Percentiles rank a stretch among this genome's conserved stretches.
phyloP scores from a whole-genome alignment of 2,329 filamentous ascomycete species.

The Aureobasidium sp. region DNA sequence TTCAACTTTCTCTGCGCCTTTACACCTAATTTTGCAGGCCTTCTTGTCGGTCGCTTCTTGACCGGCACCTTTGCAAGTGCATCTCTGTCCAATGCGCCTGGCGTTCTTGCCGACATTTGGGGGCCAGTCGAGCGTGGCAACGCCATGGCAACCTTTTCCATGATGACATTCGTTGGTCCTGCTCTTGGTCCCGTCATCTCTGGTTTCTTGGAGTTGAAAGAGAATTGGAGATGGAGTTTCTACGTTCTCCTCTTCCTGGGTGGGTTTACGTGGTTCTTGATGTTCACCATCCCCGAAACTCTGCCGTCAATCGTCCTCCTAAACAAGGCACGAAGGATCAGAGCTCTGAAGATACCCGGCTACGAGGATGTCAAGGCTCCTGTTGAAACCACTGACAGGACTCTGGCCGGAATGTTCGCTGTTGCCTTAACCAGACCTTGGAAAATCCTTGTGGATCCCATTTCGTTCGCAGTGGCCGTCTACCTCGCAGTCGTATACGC shows the following conservation, averaged over 20 bases:
- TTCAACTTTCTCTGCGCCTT: constrained; percentile 51
- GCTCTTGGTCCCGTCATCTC: constrained; percentile 49
- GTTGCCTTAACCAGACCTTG: constrained; percentile 49
- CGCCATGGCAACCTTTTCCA: constrained; percentile 48
- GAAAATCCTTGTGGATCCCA: constrained; percentile 49
- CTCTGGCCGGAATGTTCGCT: constrained; percentile 42
- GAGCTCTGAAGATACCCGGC: constrained; percentile 42
- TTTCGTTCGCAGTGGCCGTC: constrained; percentile 46
- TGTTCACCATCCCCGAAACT: constrained; percentile 56
- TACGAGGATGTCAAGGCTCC: constrained; percentile 48
- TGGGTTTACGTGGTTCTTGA: constrained; percentile 32
- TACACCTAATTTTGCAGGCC: constrained; percentile 45
- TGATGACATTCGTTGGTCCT: constrained; percentile 49
- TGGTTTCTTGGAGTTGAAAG: constrained; percentile 51
- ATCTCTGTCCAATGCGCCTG: constrained; percentile 37
- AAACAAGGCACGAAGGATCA: constrained; percentile 49
- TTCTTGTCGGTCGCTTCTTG: constrained; percentile 51
- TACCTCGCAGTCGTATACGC: constrained; percentile 50
- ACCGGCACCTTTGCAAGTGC: constrained; percentile 51
- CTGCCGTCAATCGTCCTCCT: constrained; percentile 45
- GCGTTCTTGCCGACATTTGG: constrained; percentile 40
- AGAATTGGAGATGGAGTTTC: constrained; percentile 41
- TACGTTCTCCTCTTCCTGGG: constrained; percentile 39
- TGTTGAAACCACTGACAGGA: constrained; percentile 41
- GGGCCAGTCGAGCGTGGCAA: constrained; percentile 37